phyloP scores from a whole-genome alignment of 768 basidiomycete species.

The Gloeopeniophorella convolvens region DNA sequence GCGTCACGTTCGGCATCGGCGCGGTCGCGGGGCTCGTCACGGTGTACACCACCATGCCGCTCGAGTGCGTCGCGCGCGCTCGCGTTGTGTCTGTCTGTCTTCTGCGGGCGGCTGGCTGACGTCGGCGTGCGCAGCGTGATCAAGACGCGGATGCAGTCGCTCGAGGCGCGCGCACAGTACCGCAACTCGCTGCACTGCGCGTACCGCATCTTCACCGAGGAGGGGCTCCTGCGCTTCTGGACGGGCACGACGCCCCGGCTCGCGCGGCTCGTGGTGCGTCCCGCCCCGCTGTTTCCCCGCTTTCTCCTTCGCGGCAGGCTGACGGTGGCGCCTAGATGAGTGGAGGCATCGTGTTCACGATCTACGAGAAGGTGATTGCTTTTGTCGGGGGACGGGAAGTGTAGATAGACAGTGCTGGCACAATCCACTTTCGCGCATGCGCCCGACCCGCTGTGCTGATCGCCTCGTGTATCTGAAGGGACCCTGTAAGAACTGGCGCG shows the following conservation, averaged over 20 bases:
- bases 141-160: slow-evolving; percentile 97
- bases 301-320: background rate
- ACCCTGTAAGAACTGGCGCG: too few species aligned
- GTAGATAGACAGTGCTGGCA: too few species aligned
- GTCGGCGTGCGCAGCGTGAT: too few species aligned
- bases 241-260: slow-evolving; percentile 91
- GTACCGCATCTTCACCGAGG: slow-evolving; percentile 90
- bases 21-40: slow-evolving; percentile 92
- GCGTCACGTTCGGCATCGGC: slow-evolving; percentile 92
- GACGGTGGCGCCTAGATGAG: slow-evolving; percentile 60
- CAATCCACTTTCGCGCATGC: too few species aligned
- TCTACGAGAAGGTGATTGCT: slow-evolving; percentile 79
- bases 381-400: slow-evolving; percentile 33
- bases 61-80: slow-evolving; percentile 69
- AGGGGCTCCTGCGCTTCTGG: slow-evolving; percentile 92
- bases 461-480: too few species aligned
- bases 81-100: too few species aligned
- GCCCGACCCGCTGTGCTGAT: too few species aligned
- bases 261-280: slow-evolving; percentile 71
- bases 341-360: slow-evolving; percentile 88
- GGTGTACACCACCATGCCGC: slow-evolving; percentile 83
- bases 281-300: background rate
- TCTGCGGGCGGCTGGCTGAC: too few species aligned
- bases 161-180: slow-evolving; percentile 77
- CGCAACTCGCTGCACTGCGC: slow-evolving; percentile 94